Percentiles rank a stretch among this genome's conserved stretches.
Conservation (phyloP, 768 basidiomycete species). For the Termitomyces sp. region DNA sequence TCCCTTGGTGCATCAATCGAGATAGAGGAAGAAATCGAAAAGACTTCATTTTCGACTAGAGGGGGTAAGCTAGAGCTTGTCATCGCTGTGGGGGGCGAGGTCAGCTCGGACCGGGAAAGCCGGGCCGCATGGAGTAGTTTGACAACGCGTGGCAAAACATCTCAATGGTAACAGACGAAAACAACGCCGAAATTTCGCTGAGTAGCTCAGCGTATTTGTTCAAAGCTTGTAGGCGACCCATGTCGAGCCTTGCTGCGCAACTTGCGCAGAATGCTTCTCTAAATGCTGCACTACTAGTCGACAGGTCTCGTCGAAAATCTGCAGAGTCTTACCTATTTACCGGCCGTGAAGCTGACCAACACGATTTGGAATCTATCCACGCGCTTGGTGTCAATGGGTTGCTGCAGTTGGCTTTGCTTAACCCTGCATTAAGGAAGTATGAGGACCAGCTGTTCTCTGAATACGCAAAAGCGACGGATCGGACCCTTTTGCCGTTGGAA, state of each 20-base stretch:
- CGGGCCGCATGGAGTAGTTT: background rate
- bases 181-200: conserved; percentile 13
- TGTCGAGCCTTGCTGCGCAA: conserved; percentile 82
- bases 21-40: conserved; percentile 42
- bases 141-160: background rate
- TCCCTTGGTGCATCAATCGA: conserved; percentile 61
- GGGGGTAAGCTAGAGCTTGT: conserved; percentile 33
- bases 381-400: conserved; percentile 80
- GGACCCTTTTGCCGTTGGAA: conserved; percentile 69
- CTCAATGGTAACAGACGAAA: background rate
- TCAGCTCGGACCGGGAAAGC: background rate
- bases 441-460: conserved; percentile 82
- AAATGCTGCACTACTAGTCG: conserved; percentile 70
- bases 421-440: conserved; percentile 53
- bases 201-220: background rate
- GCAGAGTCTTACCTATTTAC: conserved; percentile 88
- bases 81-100: background rate
- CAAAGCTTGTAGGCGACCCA: conserved; percentile 17
- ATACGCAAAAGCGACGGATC: conserved; percentile 66
- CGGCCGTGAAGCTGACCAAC: conserved; percentile 73
- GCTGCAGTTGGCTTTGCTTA: conserved; percentile 62
- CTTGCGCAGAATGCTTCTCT: conserved; percentile 76
- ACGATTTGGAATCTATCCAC: conserved; percentile 86
- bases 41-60: conserved; percentile 37
- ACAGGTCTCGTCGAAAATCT: conserved; percentile 58